Evolutionary conservation across 345 rosid genomes (phyloP).

Genomic region (Gossypium turneri): DNA sequence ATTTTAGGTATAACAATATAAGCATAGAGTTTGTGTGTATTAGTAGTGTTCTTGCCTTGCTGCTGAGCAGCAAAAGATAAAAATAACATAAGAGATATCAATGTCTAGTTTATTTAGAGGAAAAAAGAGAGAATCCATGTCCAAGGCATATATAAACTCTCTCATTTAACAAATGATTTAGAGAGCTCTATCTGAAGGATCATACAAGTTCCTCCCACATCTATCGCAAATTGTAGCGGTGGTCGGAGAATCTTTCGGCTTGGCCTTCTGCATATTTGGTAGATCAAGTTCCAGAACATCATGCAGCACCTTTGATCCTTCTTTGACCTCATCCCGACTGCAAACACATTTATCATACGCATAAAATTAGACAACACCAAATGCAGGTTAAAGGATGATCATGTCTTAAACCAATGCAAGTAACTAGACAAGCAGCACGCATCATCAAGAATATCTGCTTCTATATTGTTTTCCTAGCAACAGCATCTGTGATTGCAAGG

Average conservation of each 20-base stretch:
- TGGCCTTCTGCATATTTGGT: constrained; percentile 45
- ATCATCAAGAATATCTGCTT: background rate
- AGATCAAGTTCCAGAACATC: constrained; percentile 79
- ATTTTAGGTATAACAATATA: background rate
- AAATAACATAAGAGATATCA: background rate
- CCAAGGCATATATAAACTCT: background rate
- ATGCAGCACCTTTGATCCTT: constrained; percentile 60
- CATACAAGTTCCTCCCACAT: constrained; percentile 60
- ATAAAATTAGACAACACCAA: background rate
- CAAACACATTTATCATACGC: background rate
- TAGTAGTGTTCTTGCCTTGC: background rate
- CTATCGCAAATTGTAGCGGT: constrained; percentile 56
- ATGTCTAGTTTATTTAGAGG: background rate
- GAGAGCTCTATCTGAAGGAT: background rate
- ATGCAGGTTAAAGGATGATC: background rate
- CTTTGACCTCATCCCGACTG: constrained; percentile 73
- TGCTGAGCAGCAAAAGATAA: background rate
- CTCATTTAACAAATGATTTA: background rate
- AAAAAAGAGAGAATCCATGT: background rate
- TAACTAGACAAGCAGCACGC: background rate
- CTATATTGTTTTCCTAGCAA: background rate
- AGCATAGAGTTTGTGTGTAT: background rate
- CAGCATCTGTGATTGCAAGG: background rate
- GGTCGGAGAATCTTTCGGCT: constrained; percentile 36
- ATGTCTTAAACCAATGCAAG: background rate